Conservation (phyloP, 352 stramenopile genomes). For the Pythium plurisporium region DNA sequence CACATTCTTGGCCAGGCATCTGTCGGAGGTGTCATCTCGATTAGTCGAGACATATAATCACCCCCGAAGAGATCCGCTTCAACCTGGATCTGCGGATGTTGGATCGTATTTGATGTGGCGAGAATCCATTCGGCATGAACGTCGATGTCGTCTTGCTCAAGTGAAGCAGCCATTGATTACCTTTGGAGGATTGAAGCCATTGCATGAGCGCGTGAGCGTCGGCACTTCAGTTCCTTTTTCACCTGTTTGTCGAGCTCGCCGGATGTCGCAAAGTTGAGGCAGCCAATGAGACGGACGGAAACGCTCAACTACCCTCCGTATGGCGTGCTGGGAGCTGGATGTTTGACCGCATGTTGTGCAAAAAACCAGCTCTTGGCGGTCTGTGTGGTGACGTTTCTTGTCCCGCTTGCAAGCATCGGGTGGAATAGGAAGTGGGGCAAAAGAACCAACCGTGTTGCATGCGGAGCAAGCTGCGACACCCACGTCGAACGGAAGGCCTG, state of each 20-base stretch:
- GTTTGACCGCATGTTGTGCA: not conserved
- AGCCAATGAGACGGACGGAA: too few relatives aligned
- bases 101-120: not conserved
- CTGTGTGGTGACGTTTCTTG: too few relatives aligned
- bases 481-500: not conserved
- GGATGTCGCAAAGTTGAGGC: too few relatives aligned
- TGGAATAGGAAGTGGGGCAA: too few relatives aligned
- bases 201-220: too few relatives aligned
- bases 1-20: not conserved
- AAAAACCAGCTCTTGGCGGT: not conserved
- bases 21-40: constrained; percentile 7
- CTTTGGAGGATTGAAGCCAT: too few relatives aligned
- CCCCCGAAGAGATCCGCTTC: not conserved
- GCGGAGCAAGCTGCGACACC: not conserved
- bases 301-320: too few relatives aligned
- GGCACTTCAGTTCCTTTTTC: too few relatives aligned
- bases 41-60: constrained; percentile 6
- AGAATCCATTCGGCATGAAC: not conserved
- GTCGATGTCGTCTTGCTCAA: not conserved
- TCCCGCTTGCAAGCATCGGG: too few relatives aligned
- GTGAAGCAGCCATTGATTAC: too few relatives aligned
- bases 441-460: not conserved
- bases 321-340: too few relatives aligned
- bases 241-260: too few relatives aligned
- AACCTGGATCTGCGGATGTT: not conserved